Evolutionary conservation across 345 rosid species (phyloP).

Genomic region (Excoecaria cochinchinensis): DNA sequence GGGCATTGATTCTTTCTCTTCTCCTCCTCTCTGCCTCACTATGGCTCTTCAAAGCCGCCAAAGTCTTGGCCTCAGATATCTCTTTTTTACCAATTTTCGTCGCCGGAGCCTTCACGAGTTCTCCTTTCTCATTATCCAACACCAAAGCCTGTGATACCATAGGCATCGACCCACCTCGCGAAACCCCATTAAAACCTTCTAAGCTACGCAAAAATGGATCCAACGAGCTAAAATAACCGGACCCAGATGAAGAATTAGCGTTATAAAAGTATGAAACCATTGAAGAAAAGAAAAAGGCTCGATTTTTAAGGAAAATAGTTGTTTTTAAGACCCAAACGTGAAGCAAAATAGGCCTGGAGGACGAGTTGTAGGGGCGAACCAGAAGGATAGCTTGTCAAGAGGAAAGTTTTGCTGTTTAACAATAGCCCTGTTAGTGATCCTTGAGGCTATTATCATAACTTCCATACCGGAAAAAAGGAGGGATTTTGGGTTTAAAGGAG

Average conservation of each 20-base stretch:
- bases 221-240: constrained; percentile 16
- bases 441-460: constrained; percentile 16
- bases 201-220: constrained; percentile 33
- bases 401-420: constrained; percentile 49
- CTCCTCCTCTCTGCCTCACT: constrained; percentile 58
- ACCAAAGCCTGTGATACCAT: constrained; percentile 30
- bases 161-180: constrained; percentile 33
- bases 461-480: constrained; percentile 22
- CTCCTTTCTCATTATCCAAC: constrained; percentile 49
- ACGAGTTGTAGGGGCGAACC: constrained; percentile 72
- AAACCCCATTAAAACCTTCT: constrained; percentile 29
- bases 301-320: too few relatives aligned
- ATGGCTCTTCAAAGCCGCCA: constrained; percentile 54
- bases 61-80: constrained; percentile 32
- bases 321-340: constrained; percentile 27
- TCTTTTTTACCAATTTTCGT: constrained; percentile 26
- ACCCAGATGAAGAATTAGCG: constrained; percentile 36
- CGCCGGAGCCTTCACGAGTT: constrained; percentile 39
- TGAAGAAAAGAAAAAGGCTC: not conserved
- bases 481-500: constrained; percentile 14
- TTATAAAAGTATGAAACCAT: constrained; percentile 43
- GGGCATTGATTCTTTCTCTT: constrained; percentile 51
- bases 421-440: constrained; percentile 25
- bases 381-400: constrained; percentile 59
- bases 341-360: constrained; percentile 51